Evolutionary conservation across 306 rosid species (phyloP).

Genomic region (Mucuna pruriens): DNA sequence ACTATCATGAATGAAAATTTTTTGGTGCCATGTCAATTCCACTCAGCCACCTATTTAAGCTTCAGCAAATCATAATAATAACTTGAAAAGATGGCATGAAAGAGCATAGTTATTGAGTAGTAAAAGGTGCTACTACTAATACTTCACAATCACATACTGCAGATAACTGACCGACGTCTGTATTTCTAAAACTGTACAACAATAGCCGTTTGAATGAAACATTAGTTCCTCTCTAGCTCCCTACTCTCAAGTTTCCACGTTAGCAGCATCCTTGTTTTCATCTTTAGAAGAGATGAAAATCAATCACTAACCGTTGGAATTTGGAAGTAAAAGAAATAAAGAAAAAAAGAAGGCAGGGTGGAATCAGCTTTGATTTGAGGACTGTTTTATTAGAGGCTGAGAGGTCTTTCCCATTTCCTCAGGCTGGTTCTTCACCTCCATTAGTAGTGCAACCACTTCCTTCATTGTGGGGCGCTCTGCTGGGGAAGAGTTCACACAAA

Average conservation of each 20-base stretch:
- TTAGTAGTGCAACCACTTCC: conserved; percentile 90
- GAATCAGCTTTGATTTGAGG: conserved; percentile 67
- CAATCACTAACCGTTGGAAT: conserved; percentile 47
- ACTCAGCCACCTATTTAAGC: neutral
- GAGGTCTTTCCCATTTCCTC: conserved; percentile 93
- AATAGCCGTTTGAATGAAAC: conserved; percentile 47
- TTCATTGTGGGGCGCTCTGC: conserved; percentile 92
- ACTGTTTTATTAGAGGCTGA: conserved; percentile 91
- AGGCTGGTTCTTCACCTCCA: conserved; percentile 90
- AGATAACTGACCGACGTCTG: conserved; percentile 41
- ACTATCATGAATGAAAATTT: neutral
- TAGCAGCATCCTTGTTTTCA: conserved; percentile 36
- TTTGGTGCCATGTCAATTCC: neutral
- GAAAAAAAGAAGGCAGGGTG: neutral
- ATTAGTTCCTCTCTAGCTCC: conserved; percentile 40
- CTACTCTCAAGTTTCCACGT: conserved; percentile 44
- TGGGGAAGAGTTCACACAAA: conserved; percentile 91
- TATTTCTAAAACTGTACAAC: conserved; percentile 72
- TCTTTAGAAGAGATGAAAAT: conserved; percentile 44
- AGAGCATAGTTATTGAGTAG: neutral
- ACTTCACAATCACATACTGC: conserved; percentile 28
- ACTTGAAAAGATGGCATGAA: conserved; percentile 5
- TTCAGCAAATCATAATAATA: conserved; percentile 1
- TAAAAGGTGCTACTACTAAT: neutral
- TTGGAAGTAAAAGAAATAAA: conserved; percentile 31